phyloP scores from a whole-genome alignment of 805 yeast genomes.

The Danielia reshetovae region DNA sequence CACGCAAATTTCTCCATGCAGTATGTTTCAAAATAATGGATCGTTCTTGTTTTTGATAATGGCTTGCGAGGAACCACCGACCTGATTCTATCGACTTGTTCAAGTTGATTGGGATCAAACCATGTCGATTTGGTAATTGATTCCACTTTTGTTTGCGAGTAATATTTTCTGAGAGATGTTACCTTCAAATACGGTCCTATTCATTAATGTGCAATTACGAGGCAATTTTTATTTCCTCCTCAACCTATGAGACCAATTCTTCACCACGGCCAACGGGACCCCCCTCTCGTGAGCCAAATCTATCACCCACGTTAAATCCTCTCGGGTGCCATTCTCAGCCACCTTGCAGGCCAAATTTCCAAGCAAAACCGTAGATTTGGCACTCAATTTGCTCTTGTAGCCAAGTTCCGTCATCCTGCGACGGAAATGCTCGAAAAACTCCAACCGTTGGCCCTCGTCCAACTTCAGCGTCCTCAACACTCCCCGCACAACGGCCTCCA shows the following conservation, averaged over 20 bases:
- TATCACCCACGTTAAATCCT: conserved; percentile 12
- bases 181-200: too few species aligned
- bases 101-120: too few species aligned
- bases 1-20: too few species aligned
- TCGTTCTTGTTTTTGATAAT: too few species aligned
- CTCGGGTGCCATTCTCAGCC: conserved; percentile 12
- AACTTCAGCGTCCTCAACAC: conserved; percentile 19
- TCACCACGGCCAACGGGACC: conserved; percentile 5
- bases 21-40: too few species aligned
- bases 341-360: conserved; percentile 9
- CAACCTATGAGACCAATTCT: conserved; percentile 4
- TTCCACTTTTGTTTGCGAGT: too few species aligned
- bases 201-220: too few species aligned
- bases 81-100: too few species aligned
- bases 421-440: conserved; percentile 17
- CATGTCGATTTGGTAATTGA: too few species aligned
- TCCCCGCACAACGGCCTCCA: conserved; percentile 26
- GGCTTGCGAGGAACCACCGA: too few species aligned
- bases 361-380: conserved; percentile 10
- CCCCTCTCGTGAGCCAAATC: conserved; percentile 6
- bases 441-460: conserved; percentile 16
- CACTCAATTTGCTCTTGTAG: conserved; percentile 13
- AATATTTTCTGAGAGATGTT: too few species aligned
- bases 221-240: too few species aligned
- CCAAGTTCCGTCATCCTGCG: conserved; percentile 15